These are phyloP conservation scores for Selaginella moellendorffii DNA, from an alignment of 75 land plant genomes.

Conservation along the genomic window DNA sequence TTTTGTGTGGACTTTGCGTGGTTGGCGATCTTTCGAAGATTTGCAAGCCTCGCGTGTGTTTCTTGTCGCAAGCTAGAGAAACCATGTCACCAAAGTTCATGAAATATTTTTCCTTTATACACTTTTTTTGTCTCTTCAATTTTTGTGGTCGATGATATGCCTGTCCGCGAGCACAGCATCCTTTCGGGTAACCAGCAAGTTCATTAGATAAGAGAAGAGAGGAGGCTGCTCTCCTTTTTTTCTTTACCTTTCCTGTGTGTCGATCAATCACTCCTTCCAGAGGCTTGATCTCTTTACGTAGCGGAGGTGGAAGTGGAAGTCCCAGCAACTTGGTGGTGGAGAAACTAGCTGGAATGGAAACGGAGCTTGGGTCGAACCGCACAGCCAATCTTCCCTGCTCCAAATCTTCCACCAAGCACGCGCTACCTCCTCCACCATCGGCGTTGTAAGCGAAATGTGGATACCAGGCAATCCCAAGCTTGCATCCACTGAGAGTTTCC, in stretches of 20 bases:
- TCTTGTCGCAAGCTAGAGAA: too few relatives aligned
- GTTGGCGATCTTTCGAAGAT: too few relatives aligned
- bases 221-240: too few relatives aligned
- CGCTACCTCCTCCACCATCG: slow-evolving; percentile 82
- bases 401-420: slow-evolving; percentile 41
- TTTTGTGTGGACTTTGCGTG: too few relatives aligned
- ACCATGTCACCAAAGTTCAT: too few relatives aligned
- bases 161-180: too few relatives aligned
- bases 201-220: too few relatives aligned
- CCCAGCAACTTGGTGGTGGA: background rate
- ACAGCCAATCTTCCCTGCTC: background rate
- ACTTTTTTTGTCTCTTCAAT: too few relatives aligned
- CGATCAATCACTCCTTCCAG: background rate
- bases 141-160: too few relatives aligned
- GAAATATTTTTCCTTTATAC: too few relatives aligned
- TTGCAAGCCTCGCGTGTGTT: too few relatives aligned
- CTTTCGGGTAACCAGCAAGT: too few relatives aligned
- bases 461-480: slow-evolving; percentile 57
- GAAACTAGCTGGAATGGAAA: slow-evolving; percentile 65
- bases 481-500: slow-evolving; percentile 46
- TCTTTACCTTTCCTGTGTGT: background rate
- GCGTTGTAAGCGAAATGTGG: slow-evolving; percentile 55
- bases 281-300: slow-evolving; percentile 48
- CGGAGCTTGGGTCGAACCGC: slow-evolving; percentile 14
- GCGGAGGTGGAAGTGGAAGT: slow-evolving; percentile 38